Evolutionary conservation across 441 rosid species (phyloP).

Genomic region (Euphorbia celastroides): DNA sequence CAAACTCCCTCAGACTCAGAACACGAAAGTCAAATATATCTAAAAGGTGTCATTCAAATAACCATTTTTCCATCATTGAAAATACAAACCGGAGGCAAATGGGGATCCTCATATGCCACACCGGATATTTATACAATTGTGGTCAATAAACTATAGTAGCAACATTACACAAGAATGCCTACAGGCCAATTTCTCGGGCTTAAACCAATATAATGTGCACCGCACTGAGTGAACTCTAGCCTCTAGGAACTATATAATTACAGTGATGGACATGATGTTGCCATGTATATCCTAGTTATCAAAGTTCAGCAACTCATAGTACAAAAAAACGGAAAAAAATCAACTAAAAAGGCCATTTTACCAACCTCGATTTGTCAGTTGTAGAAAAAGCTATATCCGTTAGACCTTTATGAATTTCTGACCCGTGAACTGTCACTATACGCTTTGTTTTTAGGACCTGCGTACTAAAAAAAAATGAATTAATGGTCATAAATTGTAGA

Average conservation of each 20-base stretch:
- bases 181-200: neutral
- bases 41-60: neutral
- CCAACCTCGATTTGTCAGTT: slow-evolving; percentile 61
- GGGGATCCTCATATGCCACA: neutral
- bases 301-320: neutral
- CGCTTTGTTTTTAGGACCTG: slow-evolving; percentile 63
- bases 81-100: neutral
- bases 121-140: neutral
- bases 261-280: neutral
- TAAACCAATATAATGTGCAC: neutral
- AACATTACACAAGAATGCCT: neutral
- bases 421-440: slow-evolving; percentile 48
- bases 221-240: neutral
- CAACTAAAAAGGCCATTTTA: neutral
- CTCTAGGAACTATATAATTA: neutral
- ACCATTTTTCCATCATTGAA: neutral
- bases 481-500: neutral
- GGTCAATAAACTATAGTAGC: neutral
- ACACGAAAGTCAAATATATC: neutral
- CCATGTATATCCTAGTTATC: neutral
- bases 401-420: slow-evolving; percentile 43
- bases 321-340: neutral
- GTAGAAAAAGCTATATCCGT: slow-evolving; percentile 61
- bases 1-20: neutral
- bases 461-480: slow-evolving; percentile 18